Evolutionary conservation across 148 eudicot species (phyloP).

Genomic region (Polygonum aviculare): DNA sequence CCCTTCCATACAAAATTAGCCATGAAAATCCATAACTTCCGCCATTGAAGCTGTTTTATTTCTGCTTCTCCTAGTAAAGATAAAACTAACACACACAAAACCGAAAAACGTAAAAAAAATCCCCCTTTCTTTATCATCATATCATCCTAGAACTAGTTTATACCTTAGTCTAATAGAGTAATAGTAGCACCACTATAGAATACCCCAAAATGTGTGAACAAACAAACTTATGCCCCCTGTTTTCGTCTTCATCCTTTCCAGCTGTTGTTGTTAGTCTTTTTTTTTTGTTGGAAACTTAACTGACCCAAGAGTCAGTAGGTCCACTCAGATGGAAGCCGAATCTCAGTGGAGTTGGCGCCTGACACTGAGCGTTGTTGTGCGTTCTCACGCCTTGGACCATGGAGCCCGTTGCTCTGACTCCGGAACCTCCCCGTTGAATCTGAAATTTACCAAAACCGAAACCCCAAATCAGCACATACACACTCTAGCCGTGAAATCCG

Average conservation of each 20-base stretch:
- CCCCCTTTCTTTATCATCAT: background rate
- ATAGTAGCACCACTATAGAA: background rate
- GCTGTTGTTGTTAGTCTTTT: background rate
- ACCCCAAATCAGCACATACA: background rate
- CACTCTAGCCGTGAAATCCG: no score
- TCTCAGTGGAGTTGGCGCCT: slow-evolving; percentile 6
- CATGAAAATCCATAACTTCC: background rate
- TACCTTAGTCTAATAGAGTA: background rate
- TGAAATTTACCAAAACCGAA: background rate
- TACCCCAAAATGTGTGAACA: background rate
- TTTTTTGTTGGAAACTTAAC: background rate
- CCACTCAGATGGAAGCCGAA: slow-evolving; percentile 7
- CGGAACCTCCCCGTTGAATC: background rate
- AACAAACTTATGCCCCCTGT: background rate
- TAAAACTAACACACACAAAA: background rate
- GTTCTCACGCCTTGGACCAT: background rate
- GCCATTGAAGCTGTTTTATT: background rate
- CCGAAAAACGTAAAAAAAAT: background rate
- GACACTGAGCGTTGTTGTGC: background rate
- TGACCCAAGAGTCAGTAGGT: background rate
- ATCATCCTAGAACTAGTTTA: background rate
- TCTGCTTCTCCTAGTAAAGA: background rate
- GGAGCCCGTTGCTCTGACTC: background rate
- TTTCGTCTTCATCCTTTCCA: background rate
- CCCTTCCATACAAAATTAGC: background rate